Conservation (phyloP, 139 green algal species). For the Micractinium conductrix region DNA sequence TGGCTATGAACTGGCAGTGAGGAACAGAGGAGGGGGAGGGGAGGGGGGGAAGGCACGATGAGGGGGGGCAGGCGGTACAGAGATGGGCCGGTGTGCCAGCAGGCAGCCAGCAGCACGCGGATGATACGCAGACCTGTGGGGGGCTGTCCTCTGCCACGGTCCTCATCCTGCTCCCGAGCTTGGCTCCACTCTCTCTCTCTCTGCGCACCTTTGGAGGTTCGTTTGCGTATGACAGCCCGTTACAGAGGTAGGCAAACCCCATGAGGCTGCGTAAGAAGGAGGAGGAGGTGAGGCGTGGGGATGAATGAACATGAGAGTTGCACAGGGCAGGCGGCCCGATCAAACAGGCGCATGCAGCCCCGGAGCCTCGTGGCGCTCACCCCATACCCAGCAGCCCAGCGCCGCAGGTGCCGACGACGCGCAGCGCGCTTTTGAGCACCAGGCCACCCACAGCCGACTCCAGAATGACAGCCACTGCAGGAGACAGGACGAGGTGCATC, state of each 20-base stretch:
- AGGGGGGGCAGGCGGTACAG: too few relatives aligned
- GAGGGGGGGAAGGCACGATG: too few relatives aligned
- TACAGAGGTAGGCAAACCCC: neutral
- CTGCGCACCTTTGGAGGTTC: conserved; percentile 25
- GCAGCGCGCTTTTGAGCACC: conserved; percentile 27
- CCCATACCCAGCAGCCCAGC: conserved; percentile 34
- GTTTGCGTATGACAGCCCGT: conserved; percentile 18
- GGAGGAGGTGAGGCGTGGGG: neutral
- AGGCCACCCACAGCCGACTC: conserved; percentile 23
- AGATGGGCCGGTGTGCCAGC: too few relatives aligned
- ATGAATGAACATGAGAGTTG: neutral
- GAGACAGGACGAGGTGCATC: neutral
- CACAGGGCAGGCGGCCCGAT: neutral
- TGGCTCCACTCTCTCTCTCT: too few relatives aligned
- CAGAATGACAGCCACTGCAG: conserved; percentile 19
- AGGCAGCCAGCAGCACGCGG: too few relatives aligned
- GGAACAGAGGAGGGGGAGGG: too few relatives aligned
- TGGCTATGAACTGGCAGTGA: conserved; percentile 39
- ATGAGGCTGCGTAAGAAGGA: conserved; percentile 14
- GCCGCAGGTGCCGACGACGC: conserved; percentile 16
- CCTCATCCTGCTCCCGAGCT: too few relatives aligned
- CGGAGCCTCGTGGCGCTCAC: neutral
- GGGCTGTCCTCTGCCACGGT: too few relatives aligned
- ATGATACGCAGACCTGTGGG: too few relatives aligned
- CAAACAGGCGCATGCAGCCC: neutral